Percentiles rank a stretch among this genome's conserved stretches.
Conservation (phyloP, 768 basidiomycete species). For the Neoboletus subvelutipes region DNA sequence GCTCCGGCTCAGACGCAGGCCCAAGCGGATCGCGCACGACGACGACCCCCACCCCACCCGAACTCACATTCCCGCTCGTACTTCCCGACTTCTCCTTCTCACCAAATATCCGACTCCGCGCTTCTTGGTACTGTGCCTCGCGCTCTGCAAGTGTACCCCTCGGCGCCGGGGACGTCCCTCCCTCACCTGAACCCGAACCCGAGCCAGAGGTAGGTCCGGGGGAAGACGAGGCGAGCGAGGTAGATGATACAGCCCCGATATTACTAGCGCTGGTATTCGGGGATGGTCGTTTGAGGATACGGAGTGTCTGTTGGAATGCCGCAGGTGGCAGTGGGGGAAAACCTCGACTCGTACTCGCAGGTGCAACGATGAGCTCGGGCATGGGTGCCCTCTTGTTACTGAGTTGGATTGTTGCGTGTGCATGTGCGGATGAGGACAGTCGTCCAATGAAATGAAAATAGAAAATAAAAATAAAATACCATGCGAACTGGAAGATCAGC, state of each 20-base stretch:
- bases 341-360: slow-evolving; percentile 37
- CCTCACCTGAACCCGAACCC: background rate
- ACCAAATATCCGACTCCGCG: slow-evolving; percentile 73
- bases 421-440: background rate
- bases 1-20: slow-evolving; percentile 17
- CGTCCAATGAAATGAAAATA: background rate
- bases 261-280: slow-evolving; percentile 1
- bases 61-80: background rate
- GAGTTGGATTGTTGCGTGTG: background rate
- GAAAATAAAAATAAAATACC: background rate
- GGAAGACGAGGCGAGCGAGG: slow-evolving; percentile 17
- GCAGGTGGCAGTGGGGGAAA: slow-evolving; percentile 51
- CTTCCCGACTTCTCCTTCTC: slow-evolving; percentile 11
- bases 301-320: slow-evolving; percentile 61
- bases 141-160: slow-evolving; percentile 53
- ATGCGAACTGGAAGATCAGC: slow-evolving; percentile 15
- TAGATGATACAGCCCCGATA: background rate
- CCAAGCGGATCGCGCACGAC: slow-evolving; percentile 36
- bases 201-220: slow-evolving; percentile 9
- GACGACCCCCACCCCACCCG: slow-evolving; percentile 11
- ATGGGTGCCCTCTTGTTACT: slow-evolving; percentile 66
- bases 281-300: slow-evolving; percentile 72
- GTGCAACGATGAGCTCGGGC: slow-evolving; percentile 57
- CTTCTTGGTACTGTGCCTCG: slow-evolving; percentile 71
- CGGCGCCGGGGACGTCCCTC: slow-evolving; percentile 16